phyloP scores from a whole-genome alignment of 73 alveolate species.

The Paramecium sexaurelia region DNA sequence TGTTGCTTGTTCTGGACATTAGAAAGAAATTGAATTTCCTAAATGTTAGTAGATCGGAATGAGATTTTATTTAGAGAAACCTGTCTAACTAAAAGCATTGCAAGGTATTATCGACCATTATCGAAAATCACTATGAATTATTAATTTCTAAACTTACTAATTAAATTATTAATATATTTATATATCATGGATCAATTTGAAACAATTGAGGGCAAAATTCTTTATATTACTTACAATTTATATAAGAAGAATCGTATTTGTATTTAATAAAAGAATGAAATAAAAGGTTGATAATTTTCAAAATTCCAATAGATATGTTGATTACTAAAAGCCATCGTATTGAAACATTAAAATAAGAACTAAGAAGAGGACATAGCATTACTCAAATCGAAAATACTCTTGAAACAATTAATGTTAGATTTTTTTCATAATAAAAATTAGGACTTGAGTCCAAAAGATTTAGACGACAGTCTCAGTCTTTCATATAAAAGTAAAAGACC shows the following conservation, averaged over 20 bases:
- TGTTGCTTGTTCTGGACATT: neutral
- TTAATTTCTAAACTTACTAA: neutral
- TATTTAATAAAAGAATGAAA: neutral
- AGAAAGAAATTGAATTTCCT: neutral
- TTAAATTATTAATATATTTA: neutral
- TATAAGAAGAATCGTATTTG: neutral
- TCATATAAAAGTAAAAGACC: constrained; percentile 24
- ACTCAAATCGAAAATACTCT: neutral
- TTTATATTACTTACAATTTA: neutral
- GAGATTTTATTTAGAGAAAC: neutral
- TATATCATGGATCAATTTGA: neutral
- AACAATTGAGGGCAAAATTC: neutral
- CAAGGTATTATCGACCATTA: neutral
- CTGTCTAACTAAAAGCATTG: too few species aligned
- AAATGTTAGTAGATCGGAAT: neutral
- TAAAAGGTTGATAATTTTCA: neutral
- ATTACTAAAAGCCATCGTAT: neutral
- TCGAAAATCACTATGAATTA: neutral
- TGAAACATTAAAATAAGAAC: neutral
- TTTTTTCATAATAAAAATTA: neutral
- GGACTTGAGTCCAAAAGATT: constrained; percentile 9
- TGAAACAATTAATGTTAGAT: neutral
- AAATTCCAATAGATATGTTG: neutral
- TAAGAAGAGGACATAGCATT: neutral
- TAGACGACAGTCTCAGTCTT: neutral